Base-by-base conservation (phyloP, 768 basidiomycete species). In the Cyclocybe aegerita region DNA sequence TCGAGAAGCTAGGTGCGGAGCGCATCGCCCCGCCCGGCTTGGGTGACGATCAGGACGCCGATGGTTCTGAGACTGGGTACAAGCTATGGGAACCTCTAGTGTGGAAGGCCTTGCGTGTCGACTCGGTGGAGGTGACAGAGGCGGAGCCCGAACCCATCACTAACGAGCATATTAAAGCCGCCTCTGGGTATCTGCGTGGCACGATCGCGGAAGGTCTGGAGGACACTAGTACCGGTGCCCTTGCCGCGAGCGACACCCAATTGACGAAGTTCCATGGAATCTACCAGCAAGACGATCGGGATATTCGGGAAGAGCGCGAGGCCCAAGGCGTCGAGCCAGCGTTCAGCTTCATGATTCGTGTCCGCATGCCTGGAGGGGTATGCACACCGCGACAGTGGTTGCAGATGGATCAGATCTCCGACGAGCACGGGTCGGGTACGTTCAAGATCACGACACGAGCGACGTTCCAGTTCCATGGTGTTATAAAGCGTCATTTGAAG, bases 381-480 rank as follows among this genome's bases (percentile, higher is more conserved):
- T 98, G 97, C 67, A 79, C 75, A 23, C 88, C 96, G 3, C 72
- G 82, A 34, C 97, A 99, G 71, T 98, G 97, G 97, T 73, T 95
- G 44, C 82, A 86, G 58, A 93, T 99, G 85, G 93, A 98, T 71
- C 87, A 88, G 60, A 98, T 99, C 59, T 83, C 97, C 47, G 97
- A 98, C 65, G 91, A 93, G 67, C 92, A 94, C 67, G 97, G 93
- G 5, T 89, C 83, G 53, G 85, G 89, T 40, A 93, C 95, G 4
- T 89, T 98, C 74, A 99, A 99, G 77, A 86, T 99, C 57, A 99
- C 97, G 41, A 99, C 97, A 32, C 80, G 97, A 54, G 85, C 93
- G 67, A 99, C 97, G 8, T 99, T 98, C 87, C 97, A 99, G 71
- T 98, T 97, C 80, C 97, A 99, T 68, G 97, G 97, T 49, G 91